phyloP scores from a whole-genome alignment of 2,329 filamentous ascomycete species.

The Neopestalotiopsis sp. region DNA sequence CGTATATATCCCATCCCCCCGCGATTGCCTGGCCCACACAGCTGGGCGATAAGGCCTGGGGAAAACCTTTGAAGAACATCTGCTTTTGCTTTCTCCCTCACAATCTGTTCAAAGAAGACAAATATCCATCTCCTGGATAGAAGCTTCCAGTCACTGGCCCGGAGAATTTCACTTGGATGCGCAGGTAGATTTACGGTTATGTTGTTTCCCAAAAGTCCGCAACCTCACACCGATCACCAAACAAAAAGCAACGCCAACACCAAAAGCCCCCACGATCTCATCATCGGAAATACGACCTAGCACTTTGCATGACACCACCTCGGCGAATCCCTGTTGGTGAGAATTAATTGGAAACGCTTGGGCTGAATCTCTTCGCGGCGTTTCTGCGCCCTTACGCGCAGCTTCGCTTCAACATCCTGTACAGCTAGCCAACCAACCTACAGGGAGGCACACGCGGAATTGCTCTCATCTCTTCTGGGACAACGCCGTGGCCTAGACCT shows the following conservation, averaged over 20 bases:
- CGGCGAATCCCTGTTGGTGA: not conserved
- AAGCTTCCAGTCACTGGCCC: too few species aligned
- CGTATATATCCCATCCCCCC: slow-evolving; percentile 7
- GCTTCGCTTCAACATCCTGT: not conserved
- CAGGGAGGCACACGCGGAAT: too few species aligned
- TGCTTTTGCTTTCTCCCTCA: not conserved
- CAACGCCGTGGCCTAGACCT: not conserved
- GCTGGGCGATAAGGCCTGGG: not conserved
- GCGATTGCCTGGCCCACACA: not conserved
- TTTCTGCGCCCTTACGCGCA: not conserved
- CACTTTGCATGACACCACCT: slow-evolving; percentile 2
- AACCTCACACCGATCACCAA: not conserved
- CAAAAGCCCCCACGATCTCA: not conserved
- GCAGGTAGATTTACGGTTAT: too few species aligned
- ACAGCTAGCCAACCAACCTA: too few species aligned
- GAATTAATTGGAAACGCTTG: not conserved
- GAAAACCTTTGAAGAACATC: not conserved
- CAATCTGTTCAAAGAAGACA: not conserved
- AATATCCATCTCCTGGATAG: not conserved
- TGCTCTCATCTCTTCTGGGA: not conserved
- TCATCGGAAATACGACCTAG: not conserved
- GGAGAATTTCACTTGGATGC: too few species aligned
- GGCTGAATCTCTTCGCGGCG: not conserved
- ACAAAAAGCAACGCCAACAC: not conserved
- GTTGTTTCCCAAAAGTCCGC: not conserved